phyloP scores from a whole-genome alignment of 331 rosid genomes.

The Cydonia oblonga region DNA sequence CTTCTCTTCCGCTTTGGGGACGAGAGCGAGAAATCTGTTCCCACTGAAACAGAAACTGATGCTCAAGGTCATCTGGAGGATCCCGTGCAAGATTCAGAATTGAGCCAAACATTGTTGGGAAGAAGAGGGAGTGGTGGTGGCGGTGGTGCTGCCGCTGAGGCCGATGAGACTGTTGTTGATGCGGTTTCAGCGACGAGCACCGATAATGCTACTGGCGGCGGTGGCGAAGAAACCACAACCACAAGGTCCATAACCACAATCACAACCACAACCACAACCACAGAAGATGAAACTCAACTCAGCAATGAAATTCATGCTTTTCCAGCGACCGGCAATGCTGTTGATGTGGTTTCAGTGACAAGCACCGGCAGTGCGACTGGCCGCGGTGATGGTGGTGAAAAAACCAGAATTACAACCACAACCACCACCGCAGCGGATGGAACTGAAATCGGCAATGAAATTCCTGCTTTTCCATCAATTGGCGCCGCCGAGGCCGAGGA shows the following conservation, averaged over 20 bases:
- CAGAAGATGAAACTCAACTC: neutral
- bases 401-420: neutral
- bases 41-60: neutral
- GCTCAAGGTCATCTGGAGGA: neutral
- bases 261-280: neutral
- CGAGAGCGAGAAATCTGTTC: constrained; percentile 22
- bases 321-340: neutral
- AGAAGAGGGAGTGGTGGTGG: neutral
- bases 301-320: neutral
- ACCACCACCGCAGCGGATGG: neutral
- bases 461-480: neutral
- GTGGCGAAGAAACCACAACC: neutral
- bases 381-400: neutral
- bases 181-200: neutral
- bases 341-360: neutral
- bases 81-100: neutral
- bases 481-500: neutral
- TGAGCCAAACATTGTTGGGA: neutral
- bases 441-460: neutral
- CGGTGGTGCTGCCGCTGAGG: neutral
- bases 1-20: constrained; percentile 41
- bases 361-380: neutral
- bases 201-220: neutral
- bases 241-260: neutral
- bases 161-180: neutral